These are phyloP conservation scores for Mallotus japonicus DNA, from an alignment of 441 rosid genomes.

Conservation along the genomic window DNA sequence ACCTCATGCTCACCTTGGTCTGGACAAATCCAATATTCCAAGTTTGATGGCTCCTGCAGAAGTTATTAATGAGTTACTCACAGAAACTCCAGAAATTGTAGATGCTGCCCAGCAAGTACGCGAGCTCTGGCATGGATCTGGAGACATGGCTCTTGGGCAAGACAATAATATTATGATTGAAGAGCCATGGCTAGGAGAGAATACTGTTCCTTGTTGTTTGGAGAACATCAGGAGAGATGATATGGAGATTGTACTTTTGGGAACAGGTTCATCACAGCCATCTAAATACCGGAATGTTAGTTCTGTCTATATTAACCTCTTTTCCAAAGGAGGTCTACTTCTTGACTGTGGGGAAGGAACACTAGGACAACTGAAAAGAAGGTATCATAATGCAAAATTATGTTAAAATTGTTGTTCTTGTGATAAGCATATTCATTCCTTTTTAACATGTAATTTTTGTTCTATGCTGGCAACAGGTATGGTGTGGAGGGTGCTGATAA, in stretches of 20 bases:
- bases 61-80: constrained; percentile 55
- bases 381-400: constrained; percentile 32
- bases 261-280: constrained; percentile 98
- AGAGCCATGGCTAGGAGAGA: constrained; percentile 78
- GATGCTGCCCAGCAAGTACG: constrained; percentile 57
- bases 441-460: constrained; percentile 8
- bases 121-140: constrained; percentile 48
- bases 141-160: constrained; percentile 21
- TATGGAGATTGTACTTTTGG: constrained; percentile 84
- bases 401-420: neutral
- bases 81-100: constrained; percentile 70
- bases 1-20: constrained; percentile 74
- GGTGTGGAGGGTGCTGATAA: constrained; percentile 74
- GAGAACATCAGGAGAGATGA: constrained; percentile 75
- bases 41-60: constrained; percentile 37
- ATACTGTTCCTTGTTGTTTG: constrained; percentile 63
- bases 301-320: constrained; percentile 70
- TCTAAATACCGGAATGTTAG: constrained; percentile 91
- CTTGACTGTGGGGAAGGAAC: constrained; percentile 98
- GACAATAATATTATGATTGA: constrained; percentile 42
- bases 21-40: constrained; percentile 72
- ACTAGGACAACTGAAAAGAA: constrained; percentile 89
- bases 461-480: constrained; percentile 41
- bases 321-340: constrained; percentile 72
- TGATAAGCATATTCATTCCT: neutral